Percentiles rank a stretch among this genome's conserved stretches.
These are phyloP conservation scores for Ramularia endophylla DNA, from an alignment of 2,329 filamentous ascomycete species.

Conservation along the genomic window DNA sequence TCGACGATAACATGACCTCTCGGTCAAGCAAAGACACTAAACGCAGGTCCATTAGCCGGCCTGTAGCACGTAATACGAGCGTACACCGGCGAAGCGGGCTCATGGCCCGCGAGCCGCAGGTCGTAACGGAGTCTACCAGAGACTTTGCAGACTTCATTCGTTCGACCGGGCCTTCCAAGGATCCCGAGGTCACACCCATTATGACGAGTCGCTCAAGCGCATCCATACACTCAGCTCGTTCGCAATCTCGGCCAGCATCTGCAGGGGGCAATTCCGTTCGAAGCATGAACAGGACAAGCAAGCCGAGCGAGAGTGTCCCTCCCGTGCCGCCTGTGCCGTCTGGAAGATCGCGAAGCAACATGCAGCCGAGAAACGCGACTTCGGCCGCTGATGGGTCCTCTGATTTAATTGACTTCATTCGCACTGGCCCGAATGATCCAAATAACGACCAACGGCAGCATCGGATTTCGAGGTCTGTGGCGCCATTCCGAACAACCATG, in stretches of 20 bases:
- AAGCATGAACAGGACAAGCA: slow-evolving; percentile 13
- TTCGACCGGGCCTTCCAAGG: slow-evolving; percentile 62
- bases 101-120: slow-evolving; percentile 64
- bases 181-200: slow-evolving; percentile 19
- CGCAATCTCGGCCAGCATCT: slow-evolving; percentile 19
- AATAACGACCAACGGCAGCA: slow-evolving; percentile 40
- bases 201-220: slow-evolving; percentile 3
- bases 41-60: slow-evolving; percentile 28
- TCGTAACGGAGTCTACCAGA: slow-evolving; percentile 63
- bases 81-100: slow-evolving; percentile 28
- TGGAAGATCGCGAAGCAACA: slow-evolving; percentile 16
- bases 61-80: slow-evolving; percentile 28
- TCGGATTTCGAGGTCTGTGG: slow-evolving; percentile 74
- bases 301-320: slow-evolving; percentile 19
- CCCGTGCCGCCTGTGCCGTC: slow-evolving; percentile 23
- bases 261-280: slow-evolving; percentile 15
- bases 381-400: slow-evolving; percentile 62
- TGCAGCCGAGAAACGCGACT: slow-evolving; percentile 46
- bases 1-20: neutral
- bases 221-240: slow-evolving; percentile 6
- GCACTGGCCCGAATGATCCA: slow-evolving; percentile 62
- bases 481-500: slow-evolving; percentile 78
- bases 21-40: slow-evolving; percentile 11
- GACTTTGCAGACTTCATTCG: slow-evolving; percentile 90
- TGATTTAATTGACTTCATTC: slow-evolving; percentile 93